phyloP scores from a whole-genome alignment of 2,329 filamentous ascomycete genomes.

The Hymenoscyphus albidus region DNA sequence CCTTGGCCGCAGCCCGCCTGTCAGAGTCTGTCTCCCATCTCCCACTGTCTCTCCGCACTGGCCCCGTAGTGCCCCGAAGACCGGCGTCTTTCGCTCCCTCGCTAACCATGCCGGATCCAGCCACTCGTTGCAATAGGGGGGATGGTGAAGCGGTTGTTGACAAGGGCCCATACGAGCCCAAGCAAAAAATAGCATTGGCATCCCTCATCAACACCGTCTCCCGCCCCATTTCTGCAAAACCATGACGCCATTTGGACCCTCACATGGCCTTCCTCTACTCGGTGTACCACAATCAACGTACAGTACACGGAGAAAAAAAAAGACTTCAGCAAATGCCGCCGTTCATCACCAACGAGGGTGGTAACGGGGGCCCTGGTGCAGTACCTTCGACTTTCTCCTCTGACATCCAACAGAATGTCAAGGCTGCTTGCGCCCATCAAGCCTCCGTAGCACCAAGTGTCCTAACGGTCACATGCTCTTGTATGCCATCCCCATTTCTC shows the following conservation, averaged over 20 bases:
- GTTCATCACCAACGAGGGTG: background rate
- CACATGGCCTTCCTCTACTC: constrained; percentile 1
- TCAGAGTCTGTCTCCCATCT: too few species aligned
- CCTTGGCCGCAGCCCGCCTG: background rate
- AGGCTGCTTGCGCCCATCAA: constrained; percentile 6
- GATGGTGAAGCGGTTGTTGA: background rate
- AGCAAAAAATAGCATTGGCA: background rate
- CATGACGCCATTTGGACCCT: background rate
- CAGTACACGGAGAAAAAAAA: background rate
- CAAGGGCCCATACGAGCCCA: background rate
- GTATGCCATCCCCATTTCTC: background rate
- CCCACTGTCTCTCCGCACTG: too few species aligned
- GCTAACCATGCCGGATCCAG: constrained; percentile 13
- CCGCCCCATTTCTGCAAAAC: background rate
- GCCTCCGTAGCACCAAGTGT: constrained; percentile 9
- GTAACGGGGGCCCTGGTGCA: constrained; percentile 12
- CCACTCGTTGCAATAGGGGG: background rate
- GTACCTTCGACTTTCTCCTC: background rate
- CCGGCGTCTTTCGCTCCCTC: background rate
- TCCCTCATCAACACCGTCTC: background rate
- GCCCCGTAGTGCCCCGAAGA: background rate
- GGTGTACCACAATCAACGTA: background rate
- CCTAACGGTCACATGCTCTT: constrained; percentile 12
- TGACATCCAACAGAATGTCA: constrained; percentile 9
- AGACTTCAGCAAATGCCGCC: constrained; percentile 12